Evolutionary conservation across 1,284 basidiomycete species (phyloP).

Genomic region (Ceratobasidium sp.): DNA sequence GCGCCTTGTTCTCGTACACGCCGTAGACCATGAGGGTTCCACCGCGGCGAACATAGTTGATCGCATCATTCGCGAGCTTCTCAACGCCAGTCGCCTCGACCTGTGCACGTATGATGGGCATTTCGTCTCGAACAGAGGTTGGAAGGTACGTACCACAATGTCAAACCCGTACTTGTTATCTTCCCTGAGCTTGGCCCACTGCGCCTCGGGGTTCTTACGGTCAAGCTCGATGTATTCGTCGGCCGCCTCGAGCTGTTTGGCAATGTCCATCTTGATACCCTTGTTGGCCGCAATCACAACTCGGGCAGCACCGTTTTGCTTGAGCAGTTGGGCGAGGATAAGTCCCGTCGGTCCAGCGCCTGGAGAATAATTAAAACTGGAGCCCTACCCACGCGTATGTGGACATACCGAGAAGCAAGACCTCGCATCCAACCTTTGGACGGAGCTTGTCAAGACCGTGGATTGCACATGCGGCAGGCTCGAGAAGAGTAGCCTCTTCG

Average conservation of each 20-base stretch:
- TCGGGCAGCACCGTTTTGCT: conserved; percentile 81
- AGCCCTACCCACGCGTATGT: not conserved
- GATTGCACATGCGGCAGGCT: conserved; percentile 88
- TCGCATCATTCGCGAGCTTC: conserved; percentile 80
- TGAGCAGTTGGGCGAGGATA: conserved; percentile 86
- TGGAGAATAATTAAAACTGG: not conserved
- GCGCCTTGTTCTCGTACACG: conserved; percentile 75
- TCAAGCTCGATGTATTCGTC: conserved; percentile 89
- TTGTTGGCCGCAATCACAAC: conserved; percentile 86
- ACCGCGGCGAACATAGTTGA: conserved; percentile 86
- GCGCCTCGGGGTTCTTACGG: conserved; percentile 75
- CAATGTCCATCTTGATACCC: conserved; percentile 87
- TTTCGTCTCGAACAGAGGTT: not conserved
- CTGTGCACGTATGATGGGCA: conserved; percentile 53
- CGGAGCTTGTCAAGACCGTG: conserved; percentile 88
- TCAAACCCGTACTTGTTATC: conserved; percentile 89
- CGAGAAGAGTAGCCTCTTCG: conserved; percentile 87
- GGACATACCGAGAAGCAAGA: conserved; percentile 69
- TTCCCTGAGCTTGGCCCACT: conserved; percentile 82
- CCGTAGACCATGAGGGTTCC: conserved; percentile 74
- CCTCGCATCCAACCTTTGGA: conserved; percentile 81
- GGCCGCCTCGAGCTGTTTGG: conserved; percentile 77
- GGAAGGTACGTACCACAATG: conserved; percentile 69
- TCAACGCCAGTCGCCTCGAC: conserved; percentile 88
- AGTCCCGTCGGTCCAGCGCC: conserved; percentile 85